Evolutionary conservation across 495 filamentous ascomycete genomes (phyloP), one percentile per base, ranked within the genome.

Genomic region (Venustampulla echinocandica): DNA sequence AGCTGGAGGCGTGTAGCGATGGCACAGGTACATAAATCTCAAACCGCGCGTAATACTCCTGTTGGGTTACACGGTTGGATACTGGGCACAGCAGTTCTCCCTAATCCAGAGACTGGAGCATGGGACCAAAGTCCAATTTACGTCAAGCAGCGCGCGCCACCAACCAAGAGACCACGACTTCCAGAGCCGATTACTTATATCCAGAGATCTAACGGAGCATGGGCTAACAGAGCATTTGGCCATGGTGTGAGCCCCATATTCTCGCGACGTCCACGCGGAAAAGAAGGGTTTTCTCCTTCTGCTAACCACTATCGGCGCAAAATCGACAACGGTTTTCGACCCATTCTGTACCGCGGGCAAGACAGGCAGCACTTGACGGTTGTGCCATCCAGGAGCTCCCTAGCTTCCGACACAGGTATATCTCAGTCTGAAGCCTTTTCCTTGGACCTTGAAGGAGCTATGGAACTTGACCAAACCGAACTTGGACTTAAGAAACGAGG

Each of bases 1-100:
- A 3, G 59, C 56, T 19, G 35, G 19, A 14, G 66, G 64, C 62
- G 50, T 55, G 11, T 36, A 30, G 15, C 46, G 43, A n/a, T 43
- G 14, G 30, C 21, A 2, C 37, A 53, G 22, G 40, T 47, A 32
- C 30, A 51, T 13, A 47, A 27, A 19, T 39, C 40, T 11, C 33
- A 35, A 23, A 40, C 40, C 36, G 48, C 49, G 1, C 10, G 34
- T 0, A 7, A 10, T 14, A 23, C 36, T 9, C 14, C 23, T 37
- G 10, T 18, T 21, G 15, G 24, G 25, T 21, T 25, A 13, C 39
- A 33, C 34, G 18, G 15, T 1, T 56, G 53, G 49, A 33, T 15
- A n/a, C 5, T 24, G 3, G 21, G 41, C 5, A 18, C 42, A 14
- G 20, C 50, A 4, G 36, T 38, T 15, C 43, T 57, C 24, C 55